These are phyloP conservation scores for Umbelopsis vinacea DNA, from an alignment of 192 early-diverging fungal species.

Conservation along the genomic window DNA sequence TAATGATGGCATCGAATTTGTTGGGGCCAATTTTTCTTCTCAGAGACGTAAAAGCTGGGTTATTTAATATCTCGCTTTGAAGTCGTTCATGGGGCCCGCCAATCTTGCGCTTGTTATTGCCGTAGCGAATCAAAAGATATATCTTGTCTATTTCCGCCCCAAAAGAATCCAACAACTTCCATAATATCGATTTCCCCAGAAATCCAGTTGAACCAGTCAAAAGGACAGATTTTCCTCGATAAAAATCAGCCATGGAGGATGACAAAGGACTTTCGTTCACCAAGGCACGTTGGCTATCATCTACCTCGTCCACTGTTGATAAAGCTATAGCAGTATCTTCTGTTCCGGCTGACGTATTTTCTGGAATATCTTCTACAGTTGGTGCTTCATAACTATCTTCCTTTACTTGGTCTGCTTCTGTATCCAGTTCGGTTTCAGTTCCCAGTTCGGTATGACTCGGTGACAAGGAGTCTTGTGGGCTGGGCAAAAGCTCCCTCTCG, in stretches of 20 bases:
- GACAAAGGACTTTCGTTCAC: background rate
- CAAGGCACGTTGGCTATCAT: background rate
- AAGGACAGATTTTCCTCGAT: conserved; percentile 43
- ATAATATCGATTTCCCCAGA: conserved; percentile 57
- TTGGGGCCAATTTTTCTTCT: conserved; percentile 34
- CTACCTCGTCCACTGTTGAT: background rate
- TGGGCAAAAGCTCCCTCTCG: background rate
- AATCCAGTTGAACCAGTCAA: conserved; percentile 60
- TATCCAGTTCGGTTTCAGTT: background rate
- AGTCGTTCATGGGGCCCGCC: conserved; percentile 39
- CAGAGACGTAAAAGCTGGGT: conserved; percentile 50
- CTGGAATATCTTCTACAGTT: background rate
- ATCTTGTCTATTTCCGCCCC: conserved; percentile 43
- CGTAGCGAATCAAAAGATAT: conserved; percentile 36
- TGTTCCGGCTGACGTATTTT: background rate
- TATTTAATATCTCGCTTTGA: conserved; percentile 38
- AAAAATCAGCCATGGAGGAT: conserved; percentile 29
- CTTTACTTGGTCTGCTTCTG: background rate
- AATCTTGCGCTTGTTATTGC: conserved; percentile 40
- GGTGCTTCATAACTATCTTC: background rate
- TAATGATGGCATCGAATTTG: conserved; percentile 43
- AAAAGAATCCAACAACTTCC: conserved; percentile 49
- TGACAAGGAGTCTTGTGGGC: background rate
- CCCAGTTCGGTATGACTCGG: background rate
- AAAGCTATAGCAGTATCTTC: conserved; percentile 1